These are phyloP conservation scores for Plantago major DNA, from an alignment of 257 asterid species.

Conservation along the genomic window DNA sequence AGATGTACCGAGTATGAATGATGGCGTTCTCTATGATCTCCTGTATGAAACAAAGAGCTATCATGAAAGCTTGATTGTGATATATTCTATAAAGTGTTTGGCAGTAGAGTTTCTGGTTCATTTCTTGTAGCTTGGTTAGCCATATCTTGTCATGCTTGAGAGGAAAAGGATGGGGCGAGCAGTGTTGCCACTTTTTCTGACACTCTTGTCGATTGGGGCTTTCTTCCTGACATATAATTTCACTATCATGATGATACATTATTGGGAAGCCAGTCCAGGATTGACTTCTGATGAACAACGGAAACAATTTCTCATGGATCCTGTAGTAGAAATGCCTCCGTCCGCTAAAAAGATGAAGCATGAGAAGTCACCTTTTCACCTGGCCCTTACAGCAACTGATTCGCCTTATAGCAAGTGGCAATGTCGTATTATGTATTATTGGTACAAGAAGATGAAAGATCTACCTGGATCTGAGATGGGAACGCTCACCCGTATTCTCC, in stretches of 20 bases:
- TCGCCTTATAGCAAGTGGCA: constrained; percentile 53
- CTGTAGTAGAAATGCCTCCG: constrained; percentile 47
- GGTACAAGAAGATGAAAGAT: constrained; percentile 46
- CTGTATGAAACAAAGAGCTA: background rate
- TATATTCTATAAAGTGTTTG: background rate
- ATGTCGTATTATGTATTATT: constrained; percentile 56
- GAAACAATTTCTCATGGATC: constrained; percentile 31
- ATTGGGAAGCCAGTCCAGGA: constrained; percentile 14
- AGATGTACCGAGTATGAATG: too few species aligned
- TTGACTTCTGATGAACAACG: constrained; percentile 9
- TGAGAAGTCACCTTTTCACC: constrained; percentile 32
- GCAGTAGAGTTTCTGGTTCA: too few species aligned
- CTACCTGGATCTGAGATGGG: constrained; percentile 61
- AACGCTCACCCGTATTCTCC: constrained; percentile 52
- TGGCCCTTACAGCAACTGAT: constrained; percentile 47
- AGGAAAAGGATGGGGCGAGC: constrained; percentile 34
- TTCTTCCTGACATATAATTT: constrained; percentile 41
- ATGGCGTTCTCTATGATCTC: too few species aligned
- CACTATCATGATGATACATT: constrained; percentile 17
- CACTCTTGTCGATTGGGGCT: constrained; percentile 31
- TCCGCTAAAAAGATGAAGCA: constrained; percentile 19
- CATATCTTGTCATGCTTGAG: constrained; percentile 9
- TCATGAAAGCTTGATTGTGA: background rate
- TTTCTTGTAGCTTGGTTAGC: too few species aligned
- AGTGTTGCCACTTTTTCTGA: constrained; percentile 21